Evolutionary conservation across 73 alveolate genomes (phyloP).

Genomic region (Tetrahymena borealis): DNA sequence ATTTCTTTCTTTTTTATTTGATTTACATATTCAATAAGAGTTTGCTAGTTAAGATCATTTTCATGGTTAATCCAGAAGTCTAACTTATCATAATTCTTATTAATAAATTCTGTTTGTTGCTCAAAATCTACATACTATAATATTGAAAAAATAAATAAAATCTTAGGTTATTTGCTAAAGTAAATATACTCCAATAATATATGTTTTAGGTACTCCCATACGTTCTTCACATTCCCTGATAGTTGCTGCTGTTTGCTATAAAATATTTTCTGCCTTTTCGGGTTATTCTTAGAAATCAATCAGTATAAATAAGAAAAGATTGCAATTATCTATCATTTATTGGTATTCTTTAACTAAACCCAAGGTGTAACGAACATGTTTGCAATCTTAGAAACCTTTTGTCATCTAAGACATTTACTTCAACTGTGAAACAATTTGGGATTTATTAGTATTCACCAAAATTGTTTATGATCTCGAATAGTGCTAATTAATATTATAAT

Average conservation of each 20-base stretch:
- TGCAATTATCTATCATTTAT: neutral
- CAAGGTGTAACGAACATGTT: neutral
- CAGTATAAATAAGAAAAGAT: neutral
- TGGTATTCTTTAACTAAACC: neutral
- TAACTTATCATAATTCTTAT: neutral
- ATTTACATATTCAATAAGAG: neutral
- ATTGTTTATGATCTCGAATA: neutral
- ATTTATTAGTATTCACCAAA: neutral
- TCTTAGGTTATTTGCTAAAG: neutral
- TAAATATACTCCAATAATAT: neutral
- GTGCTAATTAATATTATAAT: neutral
- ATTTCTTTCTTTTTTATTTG: neutral
- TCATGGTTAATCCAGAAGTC: neutral
- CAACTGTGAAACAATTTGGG: neutral
- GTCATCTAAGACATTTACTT: neutral
- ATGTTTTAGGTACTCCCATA: neutral
- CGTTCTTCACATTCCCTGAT: neutral
- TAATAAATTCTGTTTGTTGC: neutral
- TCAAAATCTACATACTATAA: neutral
- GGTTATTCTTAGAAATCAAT: neutral
- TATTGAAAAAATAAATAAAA: neutral
- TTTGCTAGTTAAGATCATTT: neutral
- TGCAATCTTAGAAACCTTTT: neutral
- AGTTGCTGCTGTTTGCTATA: neutral
- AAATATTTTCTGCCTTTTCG: neutral